phyloP scores from a whole-genome alignment of 495 filamentous ascomycete genomes.

The Thermothielavioides terrestris region DNA sequence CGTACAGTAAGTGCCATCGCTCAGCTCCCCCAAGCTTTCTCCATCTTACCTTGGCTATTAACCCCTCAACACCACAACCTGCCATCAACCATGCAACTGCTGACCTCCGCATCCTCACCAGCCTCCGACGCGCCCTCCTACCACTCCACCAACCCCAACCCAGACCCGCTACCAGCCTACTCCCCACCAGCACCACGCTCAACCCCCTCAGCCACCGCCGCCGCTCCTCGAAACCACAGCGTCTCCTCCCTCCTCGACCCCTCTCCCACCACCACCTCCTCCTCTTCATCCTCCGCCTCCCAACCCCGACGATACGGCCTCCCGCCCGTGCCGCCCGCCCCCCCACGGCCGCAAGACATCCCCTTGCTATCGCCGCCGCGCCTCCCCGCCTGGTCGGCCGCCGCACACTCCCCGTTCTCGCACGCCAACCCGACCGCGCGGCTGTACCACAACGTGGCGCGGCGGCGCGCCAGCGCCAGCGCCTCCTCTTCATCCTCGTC shows the following conservation, averaged over 20 bases:
- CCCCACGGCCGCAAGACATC: constrained; percentile 11
- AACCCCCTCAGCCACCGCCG: not conserved
- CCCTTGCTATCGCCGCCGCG: constrained; percentile 34
- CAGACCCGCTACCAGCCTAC: constrained; percentile 27
- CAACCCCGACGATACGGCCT: constrained; percentile 20
- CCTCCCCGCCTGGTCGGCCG: constrained; percentile 33
- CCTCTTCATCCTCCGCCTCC: not conserved
- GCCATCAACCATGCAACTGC: not conserved
- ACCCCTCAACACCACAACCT: not conserved
- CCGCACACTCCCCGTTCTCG: constrained; percentile 14
- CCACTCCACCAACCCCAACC: constrained; percentile 32
- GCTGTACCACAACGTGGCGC: constrained; percentile 42
- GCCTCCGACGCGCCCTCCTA: constrained; percentile 43
- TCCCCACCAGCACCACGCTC: not conserved
- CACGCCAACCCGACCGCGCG: constrained; percentile 37
- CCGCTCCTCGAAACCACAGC: not conserved
- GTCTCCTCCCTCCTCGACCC: constrained; percentile 13
- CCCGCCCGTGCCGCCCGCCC: constrained; percentile 31
- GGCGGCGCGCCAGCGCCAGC: constrained; percentile 32
- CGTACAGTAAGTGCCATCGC: constrained; percentile 38
- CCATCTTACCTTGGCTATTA: not conserved
- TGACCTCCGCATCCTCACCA: constrained; percentile 8
- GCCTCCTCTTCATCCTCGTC: no score
- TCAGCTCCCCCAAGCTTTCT: not conserved
- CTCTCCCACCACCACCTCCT: not conserved